A percentile compares a stretch with the other conserved stretches of the same genome.
Conservation (phyloP, 495 filamentous ascomycete genomes). For the Astrocystis sublimbata region DNA sequence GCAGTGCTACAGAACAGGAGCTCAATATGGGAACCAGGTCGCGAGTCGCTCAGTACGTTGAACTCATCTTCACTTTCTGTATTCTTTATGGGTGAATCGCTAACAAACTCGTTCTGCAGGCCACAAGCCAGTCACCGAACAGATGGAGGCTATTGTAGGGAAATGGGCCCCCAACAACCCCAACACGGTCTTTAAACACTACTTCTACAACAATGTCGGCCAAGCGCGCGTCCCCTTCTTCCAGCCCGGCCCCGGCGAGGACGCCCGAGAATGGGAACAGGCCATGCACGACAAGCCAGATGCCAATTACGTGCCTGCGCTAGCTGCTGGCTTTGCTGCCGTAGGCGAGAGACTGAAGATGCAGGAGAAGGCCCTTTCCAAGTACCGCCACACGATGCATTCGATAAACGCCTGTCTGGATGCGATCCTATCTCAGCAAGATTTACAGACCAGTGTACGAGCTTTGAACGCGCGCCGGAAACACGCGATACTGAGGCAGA, state of each 20-base stretch:
- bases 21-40: constrained; percentile 51
- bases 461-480: constrained; percentile 77
- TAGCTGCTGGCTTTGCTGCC: constrained; percentile 54
- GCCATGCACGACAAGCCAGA: constrained; percentile 81
- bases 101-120: constrained; percentile 20
- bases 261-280: constrained; percentile 89
- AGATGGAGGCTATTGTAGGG: constrained; percentile 72
- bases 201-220: constrained; percentile 91
- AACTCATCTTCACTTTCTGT: background rate
- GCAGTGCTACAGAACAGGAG: constrained; percentile 38
- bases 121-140: constrained; percentile 81
- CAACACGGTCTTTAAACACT: constrained; percentile 79
- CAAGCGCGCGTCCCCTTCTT: constrained; percentile 80
- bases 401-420: constrained; percentile 84
- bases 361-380: constrained; percentile 70
- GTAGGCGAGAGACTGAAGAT: constrained; percentile 75
- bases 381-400: constrained; percentile 79
- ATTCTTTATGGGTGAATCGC: background rate
- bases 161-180: constrained; percentile 80
- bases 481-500: constrained; percentile 76
- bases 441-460: constrained; percentile 76
- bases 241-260: constrained; percentile 72
- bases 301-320: constrained; percentile 72
- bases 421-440: constrained; percentile 77
- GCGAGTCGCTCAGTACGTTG: constrained; percentile 44